Conservation (phyloP, 805 yeast species). For the Yamadazyma philogaea region DNA sequence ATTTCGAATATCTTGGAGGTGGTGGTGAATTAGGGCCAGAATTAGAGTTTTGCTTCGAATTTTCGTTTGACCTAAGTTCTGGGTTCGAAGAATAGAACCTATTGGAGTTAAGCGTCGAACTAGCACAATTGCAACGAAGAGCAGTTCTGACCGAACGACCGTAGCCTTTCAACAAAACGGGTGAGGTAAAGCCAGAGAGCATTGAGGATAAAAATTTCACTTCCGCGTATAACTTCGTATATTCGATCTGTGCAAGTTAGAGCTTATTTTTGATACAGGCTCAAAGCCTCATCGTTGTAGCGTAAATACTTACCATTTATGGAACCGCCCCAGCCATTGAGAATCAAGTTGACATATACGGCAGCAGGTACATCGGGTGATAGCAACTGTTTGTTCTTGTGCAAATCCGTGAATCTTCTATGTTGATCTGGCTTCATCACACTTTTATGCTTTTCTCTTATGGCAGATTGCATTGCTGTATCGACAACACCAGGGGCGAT, state of each 20-base stretch:
- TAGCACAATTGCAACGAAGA: neutral
- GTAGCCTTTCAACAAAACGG: neutral
- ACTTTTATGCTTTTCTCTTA: constrained; percentile 59
- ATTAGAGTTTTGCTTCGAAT: neutral
- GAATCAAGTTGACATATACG: constrained; percentile 63
- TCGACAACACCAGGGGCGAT: constrained; percentile 96
- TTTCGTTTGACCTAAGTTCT: neutral
- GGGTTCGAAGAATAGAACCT: constrained; percentile 7
- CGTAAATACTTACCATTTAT: constrained; percentile 70
- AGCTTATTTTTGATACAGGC: constrained; percentile 1
- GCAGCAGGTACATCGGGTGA: constrained; percentile 72
- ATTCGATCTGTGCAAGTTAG: neutral
- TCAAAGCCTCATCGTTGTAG: constrained; percentile 45
- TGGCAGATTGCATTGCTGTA: constrained; percentile 81
- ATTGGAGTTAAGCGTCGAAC: constrained; percentile 2
- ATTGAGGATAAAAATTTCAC: constrained; percentile 1
- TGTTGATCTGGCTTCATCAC: constrained; percentile 61
- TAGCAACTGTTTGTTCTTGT: constrained; percentile 54
- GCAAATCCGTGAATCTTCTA: constrained; percentile 62
- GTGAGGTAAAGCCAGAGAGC: neutral
- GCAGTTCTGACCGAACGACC: neutral
- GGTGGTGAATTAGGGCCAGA: constrained; percentile 10
- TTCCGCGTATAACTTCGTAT: neutral
- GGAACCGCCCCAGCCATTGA: constrained; percentile 52
- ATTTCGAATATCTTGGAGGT: constrained; percentile 20